phyloP scores from a whole-genome alignment of 2,329 filamentous ascomycete genomes.

The Aspergillus japonicus region DNA sequence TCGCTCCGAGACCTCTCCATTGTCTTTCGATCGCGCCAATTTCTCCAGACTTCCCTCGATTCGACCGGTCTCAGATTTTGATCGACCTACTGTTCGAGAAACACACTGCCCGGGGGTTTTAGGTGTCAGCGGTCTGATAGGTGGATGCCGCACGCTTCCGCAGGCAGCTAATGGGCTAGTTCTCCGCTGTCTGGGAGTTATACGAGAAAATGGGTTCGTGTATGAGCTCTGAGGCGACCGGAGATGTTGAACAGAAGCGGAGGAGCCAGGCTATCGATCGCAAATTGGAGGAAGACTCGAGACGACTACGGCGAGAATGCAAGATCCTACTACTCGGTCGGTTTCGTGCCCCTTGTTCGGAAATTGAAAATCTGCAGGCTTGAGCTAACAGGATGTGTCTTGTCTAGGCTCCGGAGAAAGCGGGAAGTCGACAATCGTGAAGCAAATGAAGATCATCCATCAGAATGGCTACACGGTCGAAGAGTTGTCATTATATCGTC shows the following conservation, averaged over 20 bases:
- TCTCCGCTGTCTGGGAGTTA: slow-evolving; percentile 23
- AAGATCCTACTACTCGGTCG: slow-evolving; percentile 92
- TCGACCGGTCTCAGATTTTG: slow-evolving; percentile 3
- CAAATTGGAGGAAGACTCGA: slow-evolving; percentile 89
- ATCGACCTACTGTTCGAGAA: slow-evolving; percentile 5
- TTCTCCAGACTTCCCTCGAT: not conserved
- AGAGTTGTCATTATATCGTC: slow-evolving; percentile 87
- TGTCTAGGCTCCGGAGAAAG: slow-evolving; percentile 87
- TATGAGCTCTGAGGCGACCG: slow-evolving; percentile 77
- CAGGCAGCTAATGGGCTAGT: slow-evolving; percentile 24
- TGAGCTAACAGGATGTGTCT: slow-evolving; percentile 14
- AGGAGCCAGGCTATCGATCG: slow-evolving; percentile 94
- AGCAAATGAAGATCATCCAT: slow-evolving; percentile 99
- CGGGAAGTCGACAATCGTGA: slow-evolving; percentile 98
- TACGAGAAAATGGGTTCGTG: slow-evolving; percentile 75
- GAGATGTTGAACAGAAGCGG: slow-evolving; percentile 91
- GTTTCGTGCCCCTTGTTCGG: slow-evolving; percentile 6
- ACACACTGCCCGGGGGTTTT: slow-evolving; percentile 8
- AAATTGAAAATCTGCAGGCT: not conserved
- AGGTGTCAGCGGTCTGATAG: slow-evolving; percentile 23
- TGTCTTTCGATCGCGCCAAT: slow-evolving; percentile 11
- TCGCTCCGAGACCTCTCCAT: not conserved
- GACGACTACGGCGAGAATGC: slow-evolving; percentile 91
- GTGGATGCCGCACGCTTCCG: slow-evolving; percentile 28
- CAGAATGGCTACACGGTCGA: slow-evolving; percentile 95